phyloP scores from a whole-genome alignment of 1,139 yeast species.

The Nakaseomyces delphensis region DNA sequence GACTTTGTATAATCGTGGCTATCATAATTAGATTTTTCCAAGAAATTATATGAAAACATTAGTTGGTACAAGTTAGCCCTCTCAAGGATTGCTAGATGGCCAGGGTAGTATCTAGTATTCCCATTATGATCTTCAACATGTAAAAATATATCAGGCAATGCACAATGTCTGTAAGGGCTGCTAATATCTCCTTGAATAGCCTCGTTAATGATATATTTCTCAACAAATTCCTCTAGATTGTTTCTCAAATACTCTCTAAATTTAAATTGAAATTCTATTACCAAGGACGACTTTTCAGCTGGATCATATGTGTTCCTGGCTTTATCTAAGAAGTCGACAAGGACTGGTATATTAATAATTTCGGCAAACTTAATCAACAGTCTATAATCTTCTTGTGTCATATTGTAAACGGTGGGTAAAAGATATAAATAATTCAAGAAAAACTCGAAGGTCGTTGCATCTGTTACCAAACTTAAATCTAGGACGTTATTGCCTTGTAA shows the following conservation, averaged over 20 bases:
- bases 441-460: constrained; percentile 27
- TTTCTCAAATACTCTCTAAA: constrained; percentile 42
- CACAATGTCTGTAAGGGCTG: constrained; percentile 11
- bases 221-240: constrained; percentile 39
- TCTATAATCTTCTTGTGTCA: constrained; percentile 29
- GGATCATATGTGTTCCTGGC: constrained; percentile 21
- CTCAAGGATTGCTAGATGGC: constrained; percentile 50
- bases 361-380: constrained; percentile 34
- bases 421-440: constrained; percentile 49
- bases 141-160: constrained; percentile 45
- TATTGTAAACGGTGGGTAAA: constrained; percentile 33
- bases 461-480: constrained; percentile 14
- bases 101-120: constrained; percentile 42
- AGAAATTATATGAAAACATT: constrained; percentile 48
- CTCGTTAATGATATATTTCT: constrained; percentile 33
- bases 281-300: constrained; percentile 36
- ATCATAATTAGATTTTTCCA: constrained; percentile 31
- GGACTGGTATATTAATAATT: constrained; percentile 34
- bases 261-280: constrained; percentile 39
- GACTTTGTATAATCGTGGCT: constrained; percentile 8
- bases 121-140: constrained; percentile 32
- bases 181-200: too few relatives aligned
- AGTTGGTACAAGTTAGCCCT: constrained; percentile 59
- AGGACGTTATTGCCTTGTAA: background rate
- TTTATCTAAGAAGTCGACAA: constrained; percentile 33